Conservation (phyloP, 148 eudicot genomes). For the Heliosperma pusillum region DNA sequence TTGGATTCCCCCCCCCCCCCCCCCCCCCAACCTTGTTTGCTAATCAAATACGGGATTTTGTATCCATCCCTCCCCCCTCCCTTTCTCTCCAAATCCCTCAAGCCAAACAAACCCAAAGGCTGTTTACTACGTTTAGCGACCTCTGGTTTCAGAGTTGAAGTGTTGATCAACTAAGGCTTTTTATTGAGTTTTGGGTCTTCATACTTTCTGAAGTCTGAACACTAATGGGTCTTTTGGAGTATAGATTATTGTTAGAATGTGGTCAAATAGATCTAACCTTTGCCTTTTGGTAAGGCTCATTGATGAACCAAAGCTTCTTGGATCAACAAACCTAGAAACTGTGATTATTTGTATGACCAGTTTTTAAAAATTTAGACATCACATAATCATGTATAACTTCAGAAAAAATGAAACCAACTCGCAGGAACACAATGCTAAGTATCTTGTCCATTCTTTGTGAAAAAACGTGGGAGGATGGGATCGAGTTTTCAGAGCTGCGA, state of each 20-base stretch:
- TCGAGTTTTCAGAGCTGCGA: background rate
- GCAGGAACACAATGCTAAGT: background rate
- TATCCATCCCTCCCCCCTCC: no score
- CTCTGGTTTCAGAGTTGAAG: conserved; percentile 4
- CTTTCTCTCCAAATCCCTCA: no score
- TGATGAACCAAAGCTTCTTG: background rate
- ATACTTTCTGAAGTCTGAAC: background rate
- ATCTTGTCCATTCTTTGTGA: background rate
- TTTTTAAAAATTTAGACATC: no score
- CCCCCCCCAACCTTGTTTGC: no score
- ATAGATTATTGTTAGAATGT: background rate
- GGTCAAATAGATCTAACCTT: background rate
- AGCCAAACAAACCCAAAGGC: no score
- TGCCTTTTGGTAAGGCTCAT: background rate
- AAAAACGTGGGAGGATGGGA: background rate
- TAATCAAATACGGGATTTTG: no score
- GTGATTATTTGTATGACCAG: background rate
- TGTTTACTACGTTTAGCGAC: no score
- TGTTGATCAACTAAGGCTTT: background rate
- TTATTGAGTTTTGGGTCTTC: background rate
- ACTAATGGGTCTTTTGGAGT: background rate
- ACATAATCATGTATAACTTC: background rate
- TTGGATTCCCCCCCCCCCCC: no score
- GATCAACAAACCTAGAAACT: background rate
- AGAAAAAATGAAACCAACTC: background rate